Conservation (phyloP, 2,329 filamentous ascomycete genomes). For the Atkinsonella texensis region DNA sequence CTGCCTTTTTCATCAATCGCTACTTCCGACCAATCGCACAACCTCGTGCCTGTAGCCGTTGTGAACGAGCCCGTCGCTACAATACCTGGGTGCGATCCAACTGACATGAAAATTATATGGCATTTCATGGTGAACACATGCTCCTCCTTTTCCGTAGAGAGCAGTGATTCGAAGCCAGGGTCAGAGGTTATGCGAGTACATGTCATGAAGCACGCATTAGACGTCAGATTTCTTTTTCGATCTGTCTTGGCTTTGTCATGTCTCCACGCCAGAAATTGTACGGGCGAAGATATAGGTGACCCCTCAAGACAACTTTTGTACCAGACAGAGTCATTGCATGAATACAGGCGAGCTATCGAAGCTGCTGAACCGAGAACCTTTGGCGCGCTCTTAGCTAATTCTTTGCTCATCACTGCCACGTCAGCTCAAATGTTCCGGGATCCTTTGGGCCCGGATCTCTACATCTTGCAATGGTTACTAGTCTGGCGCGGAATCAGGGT, state of each 20-base stretch:
- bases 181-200: slow-evolving; percentile 33
- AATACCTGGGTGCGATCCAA: slow-evolving; percentile 14
- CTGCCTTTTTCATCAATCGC: slow-evolving; percentile 3
- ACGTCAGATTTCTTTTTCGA: slow-evolving; percentile 42
- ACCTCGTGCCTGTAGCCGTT: slow-evolving; percentile 7
- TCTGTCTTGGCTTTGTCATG: slow-evolving; percentile 39
- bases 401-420: slow-evolving; percentile 38
- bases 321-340: slow-evolving; percentile 35
- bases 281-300: slow-evolving; percentile 13
- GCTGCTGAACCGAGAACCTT: slow-evolving; percentile 31
- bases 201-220: slow-evolving; percentile 38
- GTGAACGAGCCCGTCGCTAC: slow-evolving; percentile 8
- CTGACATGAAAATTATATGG: slow-evolving; percentile 44
- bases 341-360: slow-evolving; percentile 40
- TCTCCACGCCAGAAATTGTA: slow-evolving; percentile 21
- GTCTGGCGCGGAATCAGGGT: slow-evolving; percentile 42
- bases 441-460: slow-evolving; percentile 30
- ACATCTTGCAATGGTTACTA: slow-evolving; percentile 43
- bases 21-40: neutral
- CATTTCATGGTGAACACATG: slow-evolving; percentile 38
- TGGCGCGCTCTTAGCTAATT: slow-evolving; percentile 38
- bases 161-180: slow-evolving; percentile 20
- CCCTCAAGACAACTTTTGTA: slow-evolving; percentile 28
- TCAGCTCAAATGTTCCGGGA: slow-evolving; percentile 40
- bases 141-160: slow-evolving; percentile 31